Evolutionary conservation across 2,329 filamentous ascomycete genomes (phyloP).

Genomic region (Claviceps quebecensis): DNA sequence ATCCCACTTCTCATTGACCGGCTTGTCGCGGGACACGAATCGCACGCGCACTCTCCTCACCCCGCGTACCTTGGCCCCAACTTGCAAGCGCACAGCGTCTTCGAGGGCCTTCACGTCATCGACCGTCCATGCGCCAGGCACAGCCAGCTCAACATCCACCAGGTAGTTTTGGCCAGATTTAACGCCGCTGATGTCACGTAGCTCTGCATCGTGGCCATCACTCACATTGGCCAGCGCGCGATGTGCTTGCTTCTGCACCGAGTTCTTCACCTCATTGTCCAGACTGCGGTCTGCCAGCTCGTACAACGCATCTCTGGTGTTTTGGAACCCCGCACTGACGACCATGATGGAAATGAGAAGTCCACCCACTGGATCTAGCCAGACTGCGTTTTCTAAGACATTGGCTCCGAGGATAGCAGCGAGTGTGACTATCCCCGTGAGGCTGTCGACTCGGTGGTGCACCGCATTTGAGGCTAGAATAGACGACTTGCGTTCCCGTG

Average conservation of each 20-base stretch:
- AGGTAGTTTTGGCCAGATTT: constrained; percentile 96
- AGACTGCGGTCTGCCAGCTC: constrained; percentile 87
- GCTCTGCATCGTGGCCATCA: constrained; percentile 45
- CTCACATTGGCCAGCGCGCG: constrained; percentile 42
- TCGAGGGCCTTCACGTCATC: constrained; percentile 58
- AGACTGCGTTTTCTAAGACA: constrained; percentile 68
- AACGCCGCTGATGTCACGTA: constrained; percentile 72
- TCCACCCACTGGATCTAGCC: constrained; percentile 89
- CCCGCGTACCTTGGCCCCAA: constrained; percentile 68
- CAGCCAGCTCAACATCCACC: constrained; percentile 74
- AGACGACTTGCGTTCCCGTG: constrained; percentile 83
- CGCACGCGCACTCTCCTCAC: constrained; percentile 72
- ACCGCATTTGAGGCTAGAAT: constrained; percentile 92
- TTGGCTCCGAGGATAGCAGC: constrained; percentile 83
- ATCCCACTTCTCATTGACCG: constrained; percentile 48
- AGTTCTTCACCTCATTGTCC: constrained; percentile 66
- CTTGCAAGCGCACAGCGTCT: constrained; percentile 52
- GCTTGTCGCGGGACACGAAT: constrained; percentile 58
- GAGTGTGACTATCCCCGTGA: constrained; percentile 88
- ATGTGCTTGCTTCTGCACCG: constrained; percentile 51
- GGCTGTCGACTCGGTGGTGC: constrained; percentile 89
- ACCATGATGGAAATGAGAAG: constrained; percentile 89
- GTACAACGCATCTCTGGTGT: constrained; percentile 67
- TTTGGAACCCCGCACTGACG: constrained; percentile 75
- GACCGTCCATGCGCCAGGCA: constrained; percentile 65